phyloP scores from a whole-genome alignment of 768 basidiomycete genomes.

The Pisolithus tinctorius region DNA sequence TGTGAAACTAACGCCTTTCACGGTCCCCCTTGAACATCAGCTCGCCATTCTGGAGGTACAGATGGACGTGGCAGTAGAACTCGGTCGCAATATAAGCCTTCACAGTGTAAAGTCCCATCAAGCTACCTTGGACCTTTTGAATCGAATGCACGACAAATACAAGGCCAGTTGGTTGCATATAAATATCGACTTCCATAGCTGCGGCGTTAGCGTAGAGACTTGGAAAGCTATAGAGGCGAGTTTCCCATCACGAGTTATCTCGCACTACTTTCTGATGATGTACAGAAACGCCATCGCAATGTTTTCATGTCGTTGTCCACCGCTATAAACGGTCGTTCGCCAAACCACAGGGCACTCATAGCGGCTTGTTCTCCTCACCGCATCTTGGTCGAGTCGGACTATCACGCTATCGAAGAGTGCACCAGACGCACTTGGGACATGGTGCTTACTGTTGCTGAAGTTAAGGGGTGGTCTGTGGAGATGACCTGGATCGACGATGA shows the following conservation, averaged over 20 bases:
- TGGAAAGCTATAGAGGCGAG: slow-evolving; percentile 70
- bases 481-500: slow-evolving; percentile 40
- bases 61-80: slow-evolving; percentile 75
- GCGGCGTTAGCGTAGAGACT: slow-evolving; percentile 72
- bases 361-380: slow-evolving; percentile 54
- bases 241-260: background rate
- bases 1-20: slow-evolving; percentile 67
- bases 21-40: slow-evolving; percentile 77
- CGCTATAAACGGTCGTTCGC: slow-evolving; percentile 71
- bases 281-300: slow-evolving; percentile 65
- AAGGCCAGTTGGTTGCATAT: slow-evolving; percentile 54
- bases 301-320: slow-evolving; percentile 85
- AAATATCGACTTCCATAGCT: slow-evolving; percentile 87
- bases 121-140: slow-evolving; percentile 61
- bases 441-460: slow-evolving; percentile 58
- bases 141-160: slow-evolving; percentile 50
- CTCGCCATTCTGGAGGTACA: slow-evolving; percentile 75
- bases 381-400: slow-evolving; percentile 85
- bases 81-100: slow-evolving; percentile 72
- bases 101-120: slow-evolving; percentile 81
- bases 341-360: slow-evolving; percentile 59
- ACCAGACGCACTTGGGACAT: slow-evolving; percentile 72
- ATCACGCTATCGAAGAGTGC: slow-evolving; percentile 54
- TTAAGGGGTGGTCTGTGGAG: slow-evolving; percentile 77
- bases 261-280: slow-evolving; percentile 6